A percentile compares a stretch with the other conserved stretches of the same genome.
These are phyloP conservation scores for Lipomyces lipofer DNA, from an alignment of 805 yeast genomes.

Conservation along the genomic window DNA sequence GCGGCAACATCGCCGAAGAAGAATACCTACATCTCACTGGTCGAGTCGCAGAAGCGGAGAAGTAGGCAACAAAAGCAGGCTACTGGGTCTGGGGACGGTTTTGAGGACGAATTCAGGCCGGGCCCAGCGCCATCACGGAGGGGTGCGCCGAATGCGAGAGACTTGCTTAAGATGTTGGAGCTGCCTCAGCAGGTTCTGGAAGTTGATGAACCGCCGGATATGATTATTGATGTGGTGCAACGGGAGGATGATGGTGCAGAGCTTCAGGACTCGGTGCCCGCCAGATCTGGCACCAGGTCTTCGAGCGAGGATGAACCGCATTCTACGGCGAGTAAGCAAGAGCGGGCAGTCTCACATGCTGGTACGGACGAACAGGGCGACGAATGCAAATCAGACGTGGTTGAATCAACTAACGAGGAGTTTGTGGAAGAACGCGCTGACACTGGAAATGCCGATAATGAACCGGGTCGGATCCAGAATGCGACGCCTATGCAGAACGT, in stretches of 20 bases:
- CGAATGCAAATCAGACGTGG: background rate
- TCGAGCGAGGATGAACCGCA: too few species aligned
- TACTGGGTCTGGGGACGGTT: background rate
- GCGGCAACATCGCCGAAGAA: slow-evolving; percentile 1
- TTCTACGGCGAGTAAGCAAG: background rate
- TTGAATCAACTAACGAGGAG: background rate
- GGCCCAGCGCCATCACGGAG: background rate
- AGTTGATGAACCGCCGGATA: background rate
- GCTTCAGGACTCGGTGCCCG: background rate
- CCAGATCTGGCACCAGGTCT: too few species aligned
- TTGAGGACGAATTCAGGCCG: slow-evolving; percentile 1
- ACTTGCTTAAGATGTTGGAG: background rate
- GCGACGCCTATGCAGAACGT: background rate
- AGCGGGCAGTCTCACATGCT: background rate
- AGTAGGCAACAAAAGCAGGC: background rate
- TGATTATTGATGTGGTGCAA: too few species aligned
- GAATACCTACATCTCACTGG: slow-evolving; percentile 5
- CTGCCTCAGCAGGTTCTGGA: background rate
- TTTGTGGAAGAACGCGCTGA: background rate
- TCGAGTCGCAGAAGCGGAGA: slow-evolving; percentile 14
- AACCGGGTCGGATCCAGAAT: background rate
- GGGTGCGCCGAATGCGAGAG: background rate
- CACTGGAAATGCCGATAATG: background rate
- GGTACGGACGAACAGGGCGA: background rate
- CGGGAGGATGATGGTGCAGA: background rate